These are phyloP conservation scores for Eucalyptus albens DNA, from an alignment of 345 rosid genomes.

Conservation along the genomic window DNA sequence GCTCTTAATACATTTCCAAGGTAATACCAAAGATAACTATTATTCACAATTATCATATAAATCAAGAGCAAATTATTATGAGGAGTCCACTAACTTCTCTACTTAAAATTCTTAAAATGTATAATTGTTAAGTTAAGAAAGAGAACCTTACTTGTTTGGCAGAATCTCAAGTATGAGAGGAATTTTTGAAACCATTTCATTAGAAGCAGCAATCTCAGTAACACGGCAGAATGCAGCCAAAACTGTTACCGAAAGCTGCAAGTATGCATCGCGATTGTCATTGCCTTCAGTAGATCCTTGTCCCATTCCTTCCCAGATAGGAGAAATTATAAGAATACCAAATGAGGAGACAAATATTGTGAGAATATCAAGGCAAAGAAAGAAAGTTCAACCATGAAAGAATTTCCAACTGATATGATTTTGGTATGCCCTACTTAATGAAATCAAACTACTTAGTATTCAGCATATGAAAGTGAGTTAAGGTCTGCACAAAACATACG, in stretches of 20 bases:
- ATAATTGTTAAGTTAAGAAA: background rate
- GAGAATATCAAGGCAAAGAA: background rate
- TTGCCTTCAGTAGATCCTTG: constrained; percentile 23
- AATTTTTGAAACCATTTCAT: constrained; percentile 60
- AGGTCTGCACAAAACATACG: background rate
- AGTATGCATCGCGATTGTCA: constrained; percentile 60
- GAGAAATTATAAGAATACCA: background rate
- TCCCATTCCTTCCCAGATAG: constrained; percentile 23
- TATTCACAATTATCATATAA: background rate
- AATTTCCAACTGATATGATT: background rate
- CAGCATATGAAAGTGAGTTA: background rate
- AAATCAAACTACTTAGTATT: background rate
- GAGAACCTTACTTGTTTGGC: constrained; percentile 32
- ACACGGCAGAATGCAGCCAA: constrained; percentile 75
- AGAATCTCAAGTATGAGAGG: constrained; percentile 46
- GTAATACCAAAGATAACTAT: background rate
- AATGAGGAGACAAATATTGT: background rate
- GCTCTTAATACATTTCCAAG: background rate
- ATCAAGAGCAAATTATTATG: background rate
- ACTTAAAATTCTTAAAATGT: background rate
- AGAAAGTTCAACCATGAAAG: background rate
- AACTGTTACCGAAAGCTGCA: constrained; percentile 62
- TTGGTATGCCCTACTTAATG: background rate
- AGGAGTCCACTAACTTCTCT: background rate
- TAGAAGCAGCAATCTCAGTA: constrained; percentile 60